A percentile compares a stretch with the other conserved stretches of the same genome.
phyloP scores from a whole-genome alignment of 441 rosid species.

The Adansonia gregorii region DNA sequence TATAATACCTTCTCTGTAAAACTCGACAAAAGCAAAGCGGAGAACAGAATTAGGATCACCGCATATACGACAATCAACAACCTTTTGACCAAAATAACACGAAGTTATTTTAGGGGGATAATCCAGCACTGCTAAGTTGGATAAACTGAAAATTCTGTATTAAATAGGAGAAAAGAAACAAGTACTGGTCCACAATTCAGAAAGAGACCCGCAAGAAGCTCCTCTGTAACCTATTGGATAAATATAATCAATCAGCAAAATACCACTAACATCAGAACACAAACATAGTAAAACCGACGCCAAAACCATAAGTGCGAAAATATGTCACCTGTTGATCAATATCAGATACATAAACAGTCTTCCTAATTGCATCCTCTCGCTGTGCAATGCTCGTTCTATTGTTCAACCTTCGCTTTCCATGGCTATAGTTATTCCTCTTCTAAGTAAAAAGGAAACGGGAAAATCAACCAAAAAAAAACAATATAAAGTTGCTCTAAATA shows the following conservation, averaged over 20 bases:
- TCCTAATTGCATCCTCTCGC: conserved; percentile 79
- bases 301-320: background rate
- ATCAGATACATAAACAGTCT: conserved; percentile 95
- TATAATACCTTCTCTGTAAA: conserved; percentile 75
- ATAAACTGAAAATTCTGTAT: conserved; percentile 10
- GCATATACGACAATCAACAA: conserved; percentile 95
- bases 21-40: conserved; percentile 86
- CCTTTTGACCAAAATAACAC: conserved; percentile 43
- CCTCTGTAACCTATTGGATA: conserved; percentile 77
- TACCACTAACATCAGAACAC: background rate
- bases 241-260: conserved; percentile 18
- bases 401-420: conserved; percentile 74
- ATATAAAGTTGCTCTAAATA: conserved; percentile 9
- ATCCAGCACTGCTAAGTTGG: conserved; percentile 5
- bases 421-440: conserved; percentile 64
- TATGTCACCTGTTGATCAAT: conserved; percentile 75
- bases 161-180: conserved; percentile 20
- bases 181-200: conserved; percentile 81
- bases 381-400: conserved; percentile 81
- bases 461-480: conserved; percentile 21
- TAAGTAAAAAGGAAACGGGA: conserved; percentile 37
- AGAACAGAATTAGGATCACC: conserved; percentile 95
- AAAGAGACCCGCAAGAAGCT: conserved; percentile 90
- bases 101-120: conserved; percentile 13
- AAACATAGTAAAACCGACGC: conserved; percentile 21